phyloP scores from a whole-genome alignment of 768 basidiomycete species.

The Artomyces pyxidatus region DNA sequence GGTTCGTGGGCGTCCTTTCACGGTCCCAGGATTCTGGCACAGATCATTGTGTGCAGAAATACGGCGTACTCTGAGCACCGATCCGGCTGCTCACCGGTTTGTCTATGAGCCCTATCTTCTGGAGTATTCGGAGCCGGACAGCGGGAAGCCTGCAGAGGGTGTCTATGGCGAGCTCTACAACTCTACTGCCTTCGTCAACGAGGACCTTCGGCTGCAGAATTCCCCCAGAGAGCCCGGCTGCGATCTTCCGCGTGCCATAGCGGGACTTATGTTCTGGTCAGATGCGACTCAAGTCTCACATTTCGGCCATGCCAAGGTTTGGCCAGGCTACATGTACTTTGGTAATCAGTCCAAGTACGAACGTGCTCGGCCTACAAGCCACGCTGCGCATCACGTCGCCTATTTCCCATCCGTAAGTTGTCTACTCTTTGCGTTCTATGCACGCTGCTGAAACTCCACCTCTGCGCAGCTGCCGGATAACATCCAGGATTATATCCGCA shows the following conservation, averaged over 20 bases:
- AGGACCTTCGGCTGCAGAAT: background rate
- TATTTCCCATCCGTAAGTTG: slow-evolving; percentile 35
- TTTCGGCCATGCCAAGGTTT: slow-evolving; percentile 24
- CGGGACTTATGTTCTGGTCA: slow-evolving; percentile 12
- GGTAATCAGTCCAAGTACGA: slow-evolving; percentile 37
- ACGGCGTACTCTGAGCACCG: background rate
- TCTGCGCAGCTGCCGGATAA: slow-evolving; percentile 23
- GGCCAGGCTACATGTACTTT: slow-evolving; percentile 33
- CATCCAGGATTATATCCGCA: slow-evolving; percentile 2
- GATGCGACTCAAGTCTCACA: slow-evolving; percentile 24
- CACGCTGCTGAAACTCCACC: slow-evolving; percentile 1
- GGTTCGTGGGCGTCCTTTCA: background rate
- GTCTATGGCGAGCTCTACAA: background rate
- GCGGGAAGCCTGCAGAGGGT: background rate
- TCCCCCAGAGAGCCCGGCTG: slow-evolving; percentile 16
- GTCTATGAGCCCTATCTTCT: background rate
- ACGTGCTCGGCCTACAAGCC: slow-evolving; percentile 21
- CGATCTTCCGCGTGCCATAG: slow-evolving; percentile 13
- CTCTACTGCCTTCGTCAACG: background rate
- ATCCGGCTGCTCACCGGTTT: background rate
- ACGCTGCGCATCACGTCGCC: slow-evolving; percentile 34
- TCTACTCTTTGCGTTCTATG: background rate
- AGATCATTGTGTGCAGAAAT: background rate
- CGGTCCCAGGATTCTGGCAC: background rate
- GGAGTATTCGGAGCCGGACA: background rate